Evolutionary conservation across 78 protist genomes (phyloP).

Genomic region (Protostelium mycophagum): DNA sequence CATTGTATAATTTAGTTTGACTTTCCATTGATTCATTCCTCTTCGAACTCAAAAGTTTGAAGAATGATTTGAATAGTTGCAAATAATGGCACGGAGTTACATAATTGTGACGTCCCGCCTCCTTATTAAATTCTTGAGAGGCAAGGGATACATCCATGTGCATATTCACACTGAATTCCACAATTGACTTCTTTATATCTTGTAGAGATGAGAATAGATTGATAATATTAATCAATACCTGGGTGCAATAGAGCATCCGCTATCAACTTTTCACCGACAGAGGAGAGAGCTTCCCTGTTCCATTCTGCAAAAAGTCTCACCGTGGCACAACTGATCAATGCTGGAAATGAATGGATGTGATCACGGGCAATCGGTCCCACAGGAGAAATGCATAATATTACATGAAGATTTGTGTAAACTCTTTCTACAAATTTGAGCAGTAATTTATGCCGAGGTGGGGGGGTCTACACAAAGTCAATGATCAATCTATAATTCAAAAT

Average conservation of each 20-base stretch:
- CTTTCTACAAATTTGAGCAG: neutral
- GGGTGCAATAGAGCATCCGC: neutral
- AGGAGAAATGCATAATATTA: neutral
- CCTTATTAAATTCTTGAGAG: neutral
- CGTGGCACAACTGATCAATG: neutral
- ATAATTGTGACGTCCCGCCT: neutral
- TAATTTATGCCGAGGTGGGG: neutral
- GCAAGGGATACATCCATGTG: neutral
- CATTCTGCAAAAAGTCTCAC: neutral
- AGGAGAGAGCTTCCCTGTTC: neutral
- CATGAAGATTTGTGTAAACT: neutral
- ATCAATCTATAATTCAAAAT: too few relatives aligned
- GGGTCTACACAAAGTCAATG: too few relatives aligned
- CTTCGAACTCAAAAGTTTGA: neutral
- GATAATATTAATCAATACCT: neutral
- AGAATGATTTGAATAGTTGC: neutral
- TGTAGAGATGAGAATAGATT: neutral
- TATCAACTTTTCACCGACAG: neutral
- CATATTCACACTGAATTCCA: neutral
- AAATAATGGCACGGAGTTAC: neutral
- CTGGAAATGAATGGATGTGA: neutral
- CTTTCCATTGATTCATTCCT: neutral
- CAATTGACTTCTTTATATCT: neutral
- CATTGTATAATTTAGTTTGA: neutral
- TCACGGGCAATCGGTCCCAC: neutral